These are phyloP conservation scores for Thermochaetoides thermophila DNA, from an alignment of 495 filamentous ascomycete species.

Conservation along the genomic window DNA sequence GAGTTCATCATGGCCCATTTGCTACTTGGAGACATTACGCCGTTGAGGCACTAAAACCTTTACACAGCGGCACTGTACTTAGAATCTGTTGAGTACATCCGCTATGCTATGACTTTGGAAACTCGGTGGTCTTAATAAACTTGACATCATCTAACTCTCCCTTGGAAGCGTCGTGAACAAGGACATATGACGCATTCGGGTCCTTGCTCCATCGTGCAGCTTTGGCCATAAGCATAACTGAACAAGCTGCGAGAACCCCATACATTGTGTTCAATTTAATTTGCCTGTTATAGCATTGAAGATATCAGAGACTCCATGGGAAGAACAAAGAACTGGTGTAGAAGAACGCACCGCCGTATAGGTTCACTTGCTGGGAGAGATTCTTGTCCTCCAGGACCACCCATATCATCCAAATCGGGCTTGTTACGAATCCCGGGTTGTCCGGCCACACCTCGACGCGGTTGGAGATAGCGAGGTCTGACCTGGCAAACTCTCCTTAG, in stretches of 20 bases:
- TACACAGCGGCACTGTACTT: too few relatives aligned
- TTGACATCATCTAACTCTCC: constrained; percentile 11
- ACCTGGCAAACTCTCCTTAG: too few relatives aligned
- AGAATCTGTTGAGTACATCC: too few relatives aligned
- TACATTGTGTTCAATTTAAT: constrained; percentile 3
- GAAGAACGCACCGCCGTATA: constrained; percentile 3
- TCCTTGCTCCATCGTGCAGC: background rate
- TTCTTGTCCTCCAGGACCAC: constrained; percentile 10
- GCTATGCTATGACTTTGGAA: too few relatives aligned
- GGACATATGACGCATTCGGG: constrained; percentile 4
- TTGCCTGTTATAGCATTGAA: background rate
- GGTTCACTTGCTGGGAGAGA: constrained; percentile 1
- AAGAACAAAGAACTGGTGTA: too few relatives aligned
- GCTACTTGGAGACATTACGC: too few relatives aligned
- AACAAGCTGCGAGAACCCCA: constrained; percentile 4
- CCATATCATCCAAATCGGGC: constrained; percentile 5
- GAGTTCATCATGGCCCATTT: too few relatives aligned
- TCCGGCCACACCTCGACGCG: background rate
- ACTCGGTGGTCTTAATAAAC: constrained; percentile 4
- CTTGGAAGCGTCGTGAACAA: constrained; percentile 8
- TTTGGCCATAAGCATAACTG: constrained; percentile 6
- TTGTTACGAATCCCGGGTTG: background rate
- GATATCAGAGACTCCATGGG: background rate
- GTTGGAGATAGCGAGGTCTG: background rate
- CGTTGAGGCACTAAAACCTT: too few relatives aligned